Conservation (phyloP, 805 yeast genomes). For the Saccharomyces paradoxus region DNA sequence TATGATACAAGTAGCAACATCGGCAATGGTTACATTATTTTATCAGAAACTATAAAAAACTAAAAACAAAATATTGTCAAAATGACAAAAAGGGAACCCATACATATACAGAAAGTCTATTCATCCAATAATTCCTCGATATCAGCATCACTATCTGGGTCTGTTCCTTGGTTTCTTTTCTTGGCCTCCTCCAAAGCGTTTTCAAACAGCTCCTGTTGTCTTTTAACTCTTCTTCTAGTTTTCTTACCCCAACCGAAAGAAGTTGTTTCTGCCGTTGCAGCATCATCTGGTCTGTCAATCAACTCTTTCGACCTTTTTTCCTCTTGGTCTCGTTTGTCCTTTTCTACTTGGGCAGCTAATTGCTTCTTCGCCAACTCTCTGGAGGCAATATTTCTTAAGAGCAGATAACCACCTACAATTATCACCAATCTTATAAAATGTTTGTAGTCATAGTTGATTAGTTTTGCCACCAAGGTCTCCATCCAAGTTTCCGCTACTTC, state of each 20-base stretch:
- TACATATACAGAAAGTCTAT: not conserved
- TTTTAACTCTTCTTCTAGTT: slow-evolving; percentile 52
- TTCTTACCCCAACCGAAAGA: slow-evolving; percentile 76
- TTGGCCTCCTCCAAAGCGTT: slow-evolving; percentile 38
- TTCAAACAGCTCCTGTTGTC: slow-evolving; percentile 47
- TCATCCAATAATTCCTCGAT: slow-evolving; percentile 62
- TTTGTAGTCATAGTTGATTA: not conserved
- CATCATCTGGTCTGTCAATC: slow-evolving; percentile 32
- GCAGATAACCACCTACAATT: slow-evolving; percentile 54
- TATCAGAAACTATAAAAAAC: not conserved
- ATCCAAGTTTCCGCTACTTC: not conserved
- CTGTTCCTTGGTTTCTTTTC: slow-evolving; percentile 34
- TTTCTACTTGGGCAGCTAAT: slow-evolving; percentile 39
- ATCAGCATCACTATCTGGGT: slow-evolving; percentile 53
- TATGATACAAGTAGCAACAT: not conserved
- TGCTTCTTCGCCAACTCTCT: slow-evolving; percentile 52
- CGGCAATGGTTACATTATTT: not conserved
- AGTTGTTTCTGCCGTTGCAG: slow-evolving; percentile 32
- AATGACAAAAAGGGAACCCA: not conserved
- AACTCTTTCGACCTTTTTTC: slow-evolving; percentile 32
- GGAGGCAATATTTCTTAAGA: slow-evolving; percentile 48
- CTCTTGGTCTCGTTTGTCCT: slow-evolving; percentile 15
- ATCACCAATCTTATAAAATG: slow-evolving; percentile 29
- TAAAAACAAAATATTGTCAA: not conserved
- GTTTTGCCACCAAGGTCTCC: not conserved